Evolutionary conservation across 306 rosid species (phyloP), one percentile per base, ranked within the genome.

Genomic region (Lagenaria siceraria): DNA sequence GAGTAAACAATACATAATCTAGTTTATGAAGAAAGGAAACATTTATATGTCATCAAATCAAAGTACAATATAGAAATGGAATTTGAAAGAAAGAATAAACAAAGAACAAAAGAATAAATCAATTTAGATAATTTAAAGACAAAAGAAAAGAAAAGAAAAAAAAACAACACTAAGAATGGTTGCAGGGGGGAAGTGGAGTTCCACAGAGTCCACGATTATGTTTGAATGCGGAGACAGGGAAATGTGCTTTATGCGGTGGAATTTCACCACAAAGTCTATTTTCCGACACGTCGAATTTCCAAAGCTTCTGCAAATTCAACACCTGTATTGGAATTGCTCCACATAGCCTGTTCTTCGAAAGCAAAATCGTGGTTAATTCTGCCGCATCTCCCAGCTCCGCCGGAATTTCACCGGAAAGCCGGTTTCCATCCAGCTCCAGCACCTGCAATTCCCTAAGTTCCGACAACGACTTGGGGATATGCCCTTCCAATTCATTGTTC

Each of bases 121-220:
- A 55, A 64, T 54, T 35, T 5, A 66, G 56, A 25, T 19, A 27
- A 13, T n/a, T 15, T 35, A 59, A 59, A 59, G 1, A 29, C 33
- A 29, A n/a, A n/a, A n/a, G 33, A 29, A 29, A 29, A 29, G n/a
- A 29, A 29, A 33, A 51, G 2, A 56, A 12, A 43, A 25, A 42
- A 21, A 3, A 12, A 25, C 7, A 58, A 33, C 14, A 25, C 77
- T 82, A 84, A 69, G 80, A 62, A 81, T 80, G 85, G 0, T 82
- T 86, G 79, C 90, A 88, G 14, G 87, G 85, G 74, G 88, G 87
- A 72, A 90, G 90, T 73, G 90, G 92, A 77, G 79, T 18, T 55
- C 92, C 95, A 79, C 95, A 90, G 66, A 90, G 69, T 52, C 87
- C 89, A 38, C 59, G 88, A 62, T 88, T 90, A 29, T 84, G 81